A percentile compares a stretch with the other conserved stretches of the same genome.
Evolutionary conservation across 139 green algal species (phyloP).

Genomic region (Nannochloris sp.): DNA sequence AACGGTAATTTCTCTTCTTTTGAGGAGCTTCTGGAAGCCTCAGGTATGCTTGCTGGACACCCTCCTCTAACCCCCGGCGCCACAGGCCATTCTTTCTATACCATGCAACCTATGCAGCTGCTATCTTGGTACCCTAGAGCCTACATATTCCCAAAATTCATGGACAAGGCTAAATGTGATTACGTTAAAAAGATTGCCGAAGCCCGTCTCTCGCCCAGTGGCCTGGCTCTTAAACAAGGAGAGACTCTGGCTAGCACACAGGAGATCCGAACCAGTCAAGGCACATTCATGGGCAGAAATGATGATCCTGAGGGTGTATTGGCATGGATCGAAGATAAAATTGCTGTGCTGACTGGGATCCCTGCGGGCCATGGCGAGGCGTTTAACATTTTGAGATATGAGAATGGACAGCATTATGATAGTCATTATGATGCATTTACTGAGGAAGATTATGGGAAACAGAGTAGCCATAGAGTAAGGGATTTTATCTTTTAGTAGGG

Average conservation of each 20-base stretch:
- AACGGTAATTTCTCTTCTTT: neutral
- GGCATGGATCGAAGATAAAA: constrained; percentile 40
- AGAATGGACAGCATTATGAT: constrained; percentile 46
- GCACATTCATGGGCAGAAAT: constrained; percentile 34
- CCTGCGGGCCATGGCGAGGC: constrained; percentile 37
- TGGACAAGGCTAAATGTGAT: constrained; percentile 13
- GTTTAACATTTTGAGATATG: constrained; percentile 54
- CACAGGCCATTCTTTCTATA: constrained; percentile 24
- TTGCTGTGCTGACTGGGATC: constrained; percentile 14
- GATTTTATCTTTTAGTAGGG: too few species aligned
- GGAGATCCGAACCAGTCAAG: constrained; percentile 37
- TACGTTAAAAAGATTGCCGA: constrained; percentile 37
- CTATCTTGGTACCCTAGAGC: constrained; percentile 34
- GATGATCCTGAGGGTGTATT: constrained; percentile 39
- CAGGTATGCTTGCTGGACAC: constrained; percentile 13
- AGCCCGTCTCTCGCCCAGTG: constrained; percentile 16
- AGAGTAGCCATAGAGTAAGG: constrained; percentile 53
- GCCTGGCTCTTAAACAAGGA: constrained; percentile 36
- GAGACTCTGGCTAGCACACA: constrained; percentile 26
- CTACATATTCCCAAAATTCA: constrained; percentile 38
- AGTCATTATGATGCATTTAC: constrained; percentile 48
- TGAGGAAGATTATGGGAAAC: constrained; percentile 58
- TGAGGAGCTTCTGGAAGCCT: constrained; percentile 22
- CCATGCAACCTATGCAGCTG: constrained; percentile 35
- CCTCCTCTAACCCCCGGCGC: constrained; percentile 6